phyloP scores from a whole-genome alignment of 192 early-diverging fungal species.

The Gigaspora rosea region DNA sequence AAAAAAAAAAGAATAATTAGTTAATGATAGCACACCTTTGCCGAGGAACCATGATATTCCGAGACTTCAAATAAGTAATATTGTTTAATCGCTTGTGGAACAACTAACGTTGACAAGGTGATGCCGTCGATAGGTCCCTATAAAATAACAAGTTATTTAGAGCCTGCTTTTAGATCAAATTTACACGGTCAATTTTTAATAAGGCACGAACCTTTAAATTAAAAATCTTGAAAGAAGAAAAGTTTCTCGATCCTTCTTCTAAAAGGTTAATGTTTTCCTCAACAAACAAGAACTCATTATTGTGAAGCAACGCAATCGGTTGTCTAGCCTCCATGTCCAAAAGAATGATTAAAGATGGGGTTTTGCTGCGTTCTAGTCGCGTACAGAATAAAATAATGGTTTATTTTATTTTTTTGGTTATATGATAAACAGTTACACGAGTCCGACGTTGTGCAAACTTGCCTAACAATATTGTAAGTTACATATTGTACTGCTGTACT shows the following conservation, averaged over 20 bases:
- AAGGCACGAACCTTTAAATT: neutral
- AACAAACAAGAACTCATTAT: slow-evolving; percentile 8
- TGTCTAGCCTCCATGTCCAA: neutral
- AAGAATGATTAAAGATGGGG: too few relatives aligned
- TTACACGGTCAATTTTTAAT: too few relatives aligned
- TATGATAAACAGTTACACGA: too few relatives aligned
- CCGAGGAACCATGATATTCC: slow-evolving; percentile 3
- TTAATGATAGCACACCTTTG: neutral
- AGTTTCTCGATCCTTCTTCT: neutral
- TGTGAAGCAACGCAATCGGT: neutral
- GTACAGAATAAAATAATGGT: too few relatives aligned
- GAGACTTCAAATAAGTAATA: neutral
- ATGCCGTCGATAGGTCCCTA: neutral
- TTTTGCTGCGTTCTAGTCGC: too few relatives aligned
- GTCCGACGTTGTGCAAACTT: too few relatives aligned
- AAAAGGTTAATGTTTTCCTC: neutral
- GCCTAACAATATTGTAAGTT: too few relatives aligned
- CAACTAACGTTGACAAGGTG: neutral
- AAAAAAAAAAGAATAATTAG: too few relatives aligned
- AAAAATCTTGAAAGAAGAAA: slow-evolving; percentile 5
- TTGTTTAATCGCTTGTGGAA: neutral
- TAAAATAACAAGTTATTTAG: too few relatives aligned
- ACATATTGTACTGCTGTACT: too few relatives aligned
- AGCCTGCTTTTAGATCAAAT: too few relatives aligned
- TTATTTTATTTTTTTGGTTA: too few relatives aligned